phyloP scores from a whole-genome alignment of 495 filamentous ascomycete genomes.

The Talaromyces liani region DNA sequence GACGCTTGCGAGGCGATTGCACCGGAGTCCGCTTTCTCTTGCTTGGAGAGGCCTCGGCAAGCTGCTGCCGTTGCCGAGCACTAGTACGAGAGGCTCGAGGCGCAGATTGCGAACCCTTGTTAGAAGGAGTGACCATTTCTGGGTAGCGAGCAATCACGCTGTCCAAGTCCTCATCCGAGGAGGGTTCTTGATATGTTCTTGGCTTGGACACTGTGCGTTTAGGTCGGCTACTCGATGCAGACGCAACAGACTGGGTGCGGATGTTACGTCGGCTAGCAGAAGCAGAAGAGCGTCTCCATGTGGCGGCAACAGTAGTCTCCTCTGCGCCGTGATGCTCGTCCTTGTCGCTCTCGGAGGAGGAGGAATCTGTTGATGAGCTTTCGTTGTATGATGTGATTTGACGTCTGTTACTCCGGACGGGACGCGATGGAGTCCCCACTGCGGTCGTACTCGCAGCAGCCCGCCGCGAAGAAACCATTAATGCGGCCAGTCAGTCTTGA shows the following conservation, averaged over 20 bases:
- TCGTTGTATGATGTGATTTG: slow-evolving; percentile 34
- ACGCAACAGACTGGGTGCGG: not conserved
- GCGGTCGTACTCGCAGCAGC: not conserved
- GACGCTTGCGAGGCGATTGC: slow-evolving; percentile 21
- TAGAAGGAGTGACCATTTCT: slow-evolving; percentile 8
- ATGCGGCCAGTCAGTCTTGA: slow-evolving; percentile 2
- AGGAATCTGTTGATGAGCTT: slow-evolving; percentile 20
- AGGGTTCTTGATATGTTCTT: slow-evolving; percentile 38
- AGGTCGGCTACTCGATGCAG: slow-evolving; percentile 22
- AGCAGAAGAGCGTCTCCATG: not conserved
- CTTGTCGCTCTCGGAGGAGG: not conserved
- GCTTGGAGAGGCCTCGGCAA: slow-evolving; percentile 11
- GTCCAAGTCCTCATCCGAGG: slow-evolving; percentile 27
- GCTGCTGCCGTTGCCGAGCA: slow-evolving; percentile 11
- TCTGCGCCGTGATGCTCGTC: not conserved
- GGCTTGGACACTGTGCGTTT: slow-evolving; percentile 24
- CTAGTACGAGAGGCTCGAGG: not conserved
- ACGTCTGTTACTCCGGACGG: slow-evolving; percentile 33
- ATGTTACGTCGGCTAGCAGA: not conserved
- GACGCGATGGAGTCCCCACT: slow-evolving; percentile 17
- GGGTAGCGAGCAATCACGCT: not conserved
- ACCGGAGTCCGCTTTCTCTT: slow-evolving; percentile 17
- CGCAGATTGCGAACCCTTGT: not conserved
- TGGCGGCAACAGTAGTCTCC: not conserved
- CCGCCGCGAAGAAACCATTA: slow-evolving; percentile 1